Evolutionary conservation across 2,329 filamentous ascomycete genomes (phyloP).

Genomic region (Helotiales sp.): DNA sequence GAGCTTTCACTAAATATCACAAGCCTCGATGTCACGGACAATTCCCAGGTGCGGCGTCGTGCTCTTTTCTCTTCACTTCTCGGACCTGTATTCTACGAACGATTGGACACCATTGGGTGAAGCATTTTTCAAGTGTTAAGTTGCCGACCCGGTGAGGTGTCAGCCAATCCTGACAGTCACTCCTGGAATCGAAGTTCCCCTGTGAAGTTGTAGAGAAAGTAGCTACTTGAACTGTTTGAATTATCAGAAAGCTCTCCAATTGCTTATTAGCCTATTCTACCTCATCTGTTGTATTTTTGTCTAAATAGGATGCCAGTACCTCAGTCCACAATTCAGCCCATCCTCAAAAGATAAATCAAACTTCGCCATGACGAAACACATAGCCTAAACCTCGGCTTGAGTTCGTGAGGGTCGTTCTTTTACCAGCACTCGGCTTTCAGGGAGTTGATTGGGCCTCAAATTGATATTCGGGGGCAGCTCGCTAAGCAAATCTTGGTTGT

Average conservation of each 20-base stretch:
- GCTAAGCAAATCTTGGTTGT: not conserved
- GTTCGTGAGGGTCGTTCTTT: not conserved
- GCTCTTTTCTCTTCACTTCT: not conserved
- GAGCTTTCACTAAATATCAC: too few species aligned
- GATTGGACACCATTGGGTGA: too few species aligned
- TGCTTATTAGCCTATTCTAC: too few species aligned
- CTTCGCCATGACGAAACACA: not conserved
- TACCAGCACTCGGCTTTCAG: not conserved
- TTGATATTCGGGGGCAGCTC: not conserved
- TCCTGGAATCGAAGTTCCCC: too few species aligned
- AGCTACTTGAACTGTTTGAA: too few species aligned
- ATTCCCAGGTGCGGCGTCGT: not conserved
- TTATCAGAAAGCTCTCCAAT: too few species aligned
- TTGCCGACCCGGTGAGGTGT: too few species aligned
- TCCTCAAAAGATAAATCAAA: not conserved
- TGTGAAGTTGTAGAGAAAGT: too few species aligned
- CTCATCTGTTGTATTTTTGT: not conserved
- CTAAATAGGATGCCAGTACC: not conserved
- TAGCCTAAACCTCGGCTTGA: not conserved
- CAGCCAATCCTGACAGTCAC: too few species aligned
- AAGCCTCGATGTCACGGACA: too few species aligned
- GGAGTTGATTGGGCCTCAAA: not conserved
- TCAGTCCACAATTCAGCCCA: not conserved
- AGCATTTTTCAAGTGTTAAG: too few species aligned
- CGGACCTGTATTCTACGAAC: too few species aligned